phyloP scores from a whole-genome alignment of 2,329 filamentous ascomycete species.

The Albifimbria verrucaria region DNA sequence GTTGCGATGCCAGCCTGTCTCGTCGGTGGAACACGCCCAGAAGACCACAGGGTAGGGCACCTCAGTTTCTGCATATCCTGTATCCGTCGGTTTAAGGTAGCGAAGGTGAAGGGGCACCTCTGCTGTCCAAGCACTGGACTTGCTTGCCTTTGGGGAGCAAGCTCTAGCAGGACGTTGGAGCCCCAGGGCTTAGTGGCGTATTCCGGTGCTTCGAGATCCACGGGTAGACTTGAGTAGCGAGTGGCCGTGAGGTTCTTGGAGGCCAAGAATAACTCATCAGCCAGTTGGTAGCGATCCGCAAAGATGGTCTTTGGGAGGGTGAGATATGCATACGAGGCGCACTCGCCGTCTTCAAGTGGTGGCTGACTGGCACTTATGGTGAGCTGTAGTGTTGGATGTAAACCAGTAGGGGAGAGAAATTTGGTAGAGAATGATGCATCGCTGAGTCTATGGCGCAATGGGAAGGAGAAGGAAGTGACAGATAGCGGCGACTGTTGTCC shows the following conservation, averaged over 20 bases:
- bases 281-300: conserved; percentile 82
- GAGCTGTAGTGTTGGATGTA: conserved; percentile 79
- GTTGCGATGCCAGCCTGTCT: conserved; percentile 67
- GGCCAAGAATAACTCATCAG: conserved; percentile 69
- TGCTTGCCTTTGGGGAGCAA: conserved; percentile 49
- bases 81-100: conserved; percentile 64
- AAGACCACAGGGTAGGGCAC: conserved; percentile 82
- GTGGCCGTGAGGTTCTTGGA: conserved; percentile 75
- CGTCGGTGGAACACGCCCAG: conserved; percentile 77
- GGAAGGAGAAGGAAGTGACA: conserved; percentile 78
- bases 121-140: conserved; percentile 54
- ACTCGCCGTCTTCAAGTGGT: conserved; percentile 54
- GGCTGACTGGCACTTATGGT: conserved; percentile 52
- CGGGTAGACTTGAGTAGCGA: conserved; percentile 67
- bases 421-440: conserved; percentile 54
- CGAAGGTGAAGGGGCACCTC: conserved; percentile 82
- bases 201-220: conserved; percentile 86
- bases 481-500: conserved; percentile 71
- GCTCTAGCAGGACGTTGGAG: conserved; percentile 70
- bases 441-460: conserved; percentile 69
- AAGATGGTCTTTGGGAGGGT: conserved; percentile 81
- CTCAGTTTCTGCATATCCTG: conserved; percentile 52
- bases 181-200: conserved; percentile 79
- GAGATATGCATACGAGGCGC: conserved; percentile 74
- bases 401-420: conserved; percentile 70